Conservation (phyloP, 2,329 filamentous ascomycete genomes). For the Trichoderma pleuroti region DNA sequence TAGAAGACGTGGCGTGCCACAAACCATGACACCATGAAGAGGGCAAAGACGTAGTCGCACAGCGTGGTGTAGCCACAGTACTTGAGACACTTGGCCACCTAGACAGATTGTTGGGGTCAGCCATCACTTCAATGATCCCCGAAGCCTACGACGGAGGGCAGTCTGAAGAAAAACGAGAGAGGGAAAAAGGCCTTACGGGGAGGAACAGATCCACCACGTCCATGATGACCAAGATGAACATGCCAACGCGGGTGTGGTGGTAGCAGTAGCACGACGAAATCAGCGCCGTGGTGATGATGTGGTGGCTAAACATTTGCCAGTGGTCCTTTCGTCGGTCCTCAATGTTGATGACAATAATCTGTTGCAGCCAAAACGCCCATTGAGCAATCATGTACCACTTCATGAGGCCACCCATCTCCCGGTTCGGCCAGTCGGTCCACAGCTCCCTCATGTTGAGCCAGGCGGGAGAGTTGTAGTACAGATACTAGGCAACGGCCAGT, state of each 20-base stretch:
- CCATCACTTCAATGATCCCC: not conserved
- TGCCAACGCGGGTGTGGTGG: conserved; percentile 81
- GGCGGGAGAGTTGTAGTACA: conserved; percentile 74
- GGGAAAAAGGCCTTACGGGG: conserved; percentile 55
- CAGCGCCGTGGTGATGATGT: conserved; percentile 81
- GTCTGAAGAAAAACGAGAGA: conserved; percentile 14
- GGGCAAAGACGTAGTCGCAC: conserved; percentile 79
- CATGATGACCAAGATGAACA: conserved; percentile 87
- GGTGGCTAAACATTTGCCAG: conserved; percentile 92
- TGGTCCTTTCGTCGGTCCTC: conserved; percentile 94
- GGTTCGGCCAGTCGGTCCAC: conserved; percentile 81
- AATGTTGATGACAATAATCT: conserved; percentile 90
- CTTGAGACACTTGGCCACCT: conserved; percentile 91
- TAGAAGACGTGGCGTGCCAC: conserved; percentile 79
- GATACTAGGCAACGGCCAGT: conserved; percentile 54
- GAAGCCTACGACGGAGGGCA: not conserved
- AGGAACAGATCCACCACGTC: conserved; percentile 88
- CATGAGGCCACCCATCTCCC: conserved; percentile 68
- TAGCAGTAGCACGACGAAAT: conserved; percentile 82
- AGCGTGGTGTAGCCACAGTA: conserved; percentile 72
- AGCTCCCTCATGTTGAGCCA: conserved; percentile 73
- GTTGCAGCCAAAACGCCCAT: conserved; percentile 90
- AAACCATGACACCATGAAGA: conserved; percentile 86
- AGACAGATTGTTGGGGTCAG: not conserved
- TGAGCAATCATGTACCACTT: conserved; percentile 91